Evolutionary conservation across 345 rosid genomes (phyloP).

Genomic region (Firmiana major): DNA sequence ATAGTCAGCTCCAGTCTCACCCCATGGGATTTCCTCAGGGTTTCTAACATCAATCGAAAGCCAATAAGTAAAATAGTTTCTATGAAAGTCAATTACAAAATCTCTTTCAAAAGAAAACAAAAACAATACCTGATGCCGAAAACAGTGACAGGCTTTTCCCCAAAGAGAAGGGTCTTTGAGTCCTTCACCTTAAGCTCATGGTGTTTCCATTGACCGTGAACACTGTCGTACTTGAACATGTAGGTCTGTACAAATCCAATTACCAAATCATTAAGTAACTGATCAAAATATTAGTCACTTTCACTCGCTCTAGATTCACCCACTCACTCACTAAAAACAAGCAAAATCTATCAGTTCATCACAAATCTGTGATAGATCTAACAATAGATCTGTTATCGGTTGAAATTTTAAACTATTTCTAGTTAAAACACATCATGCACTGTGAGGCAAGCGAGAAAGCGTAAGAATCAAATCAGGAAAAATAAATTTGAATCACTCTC

Average conservation of each 20-base stretch:
- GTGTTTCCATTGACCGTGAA: conserved; percentile 68
- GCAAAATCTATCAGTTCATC: not conserved
- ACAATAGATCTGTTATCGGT: not conserved
- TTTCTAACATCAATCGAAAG: conserved; percentile 30
- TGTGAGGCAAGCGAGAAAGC: not conserved
- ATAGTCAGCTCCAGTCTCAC: conserved; percentile 51
- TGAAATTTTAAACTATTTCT: not conserved
- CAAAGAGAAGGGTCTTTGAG: conserved; percentile 61
- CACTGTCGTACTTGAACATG: conserved; percentile 67
- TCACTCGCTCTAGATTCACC: not conserved
- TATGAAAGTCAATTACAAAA: not conserved
- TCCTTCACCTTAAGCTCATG: conserved; percentile 52
- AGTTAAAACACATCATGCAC: not conserved
- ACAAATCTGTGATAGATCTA: not conserved
- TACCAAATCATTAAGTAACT: not conserved
- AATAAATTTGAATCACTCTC: not conserved
- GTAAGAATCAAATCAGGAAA: not conserved
- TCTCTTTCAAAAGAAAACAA: not conserved
- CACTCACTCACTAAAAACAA: not conserved
- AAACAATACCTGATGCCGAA: conserved; percentile 45
- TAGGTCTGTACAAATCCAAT: conserved; percentile 31
- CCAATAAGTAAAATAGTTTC: not conserved
- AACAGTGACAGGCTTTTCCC: conserved; percentile 52
- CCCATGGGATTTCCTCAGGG: conserved; percentile 77
- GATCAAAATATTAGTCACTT: not conserved